phyloP scores from a whole-genome alignment of 768 basidiomycete genomes.

The Suillus fuscotomentosus region DNA sequence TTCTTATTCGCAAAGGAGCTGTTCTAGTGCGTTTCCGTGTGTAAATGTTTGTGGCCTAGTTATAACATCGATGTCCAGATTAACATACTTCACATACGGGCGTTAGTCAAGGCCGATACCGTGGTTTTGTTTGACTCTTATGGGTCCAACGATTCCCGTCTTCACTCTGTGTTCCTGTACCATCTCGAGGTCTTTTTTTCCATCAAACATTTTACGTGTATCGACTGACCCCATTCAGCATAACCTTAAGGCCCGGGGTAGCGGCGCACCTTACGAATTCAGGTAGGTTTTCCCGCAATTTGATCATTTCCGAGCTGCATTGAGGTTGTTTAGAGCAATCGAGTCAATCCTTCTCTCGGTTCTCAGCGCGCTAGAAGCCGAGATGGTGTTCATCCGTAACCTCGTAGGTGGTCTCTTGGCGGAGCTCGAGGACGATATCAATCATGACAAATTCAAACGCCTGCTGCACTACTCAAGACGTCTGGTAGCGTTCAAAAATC shows the following conservation, averaged over 20 bases:
- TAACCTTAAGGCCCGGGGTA: constrained; percentile 72
- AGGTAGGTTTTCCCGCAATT: constrained; percentile 45
- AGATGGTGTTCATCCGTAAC: constrained; percentile 92
- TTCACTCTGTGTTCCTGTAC: constrained; percentile 86
- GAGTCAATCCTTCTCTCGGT: constrained; percentile 93
- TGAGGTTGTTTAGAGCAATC: constrained; percentile 63
- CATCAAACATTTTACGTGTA: constrained; percentile 2
- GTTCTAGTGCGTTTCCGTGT: constrained; percentile 63
- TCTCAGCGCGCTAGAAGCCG: constrained; percentile 89
- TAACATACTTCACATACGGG: constrained; percentile 93
- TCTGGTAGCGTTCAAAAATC: constrained; percentile 85
- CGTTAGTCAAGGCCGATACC: constrained; percentile 89
- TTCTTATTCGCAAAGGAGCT: constrained; percentile 84
- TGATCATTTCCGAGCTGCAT: constrained; percentile 7
- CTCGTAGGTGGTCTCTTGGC: constrained; percentile 88
- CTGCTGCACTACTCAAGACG: constrained; percentile 90
- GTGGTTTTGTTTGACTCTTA: constrained; percentile 92
- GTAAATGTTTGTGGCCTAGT: constrained; percentile 4
- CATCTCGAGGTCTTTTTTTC: constrained; percentile 67
- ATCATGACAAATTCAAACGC: constrained; percentile 90
- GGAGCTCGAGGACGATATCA: constrained; percentile 93
- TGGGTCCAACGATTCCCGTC: constrained; percentile 80
- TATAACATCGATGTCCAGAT: constrained; percentile 45
- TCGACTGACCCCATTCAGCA: constrained; percentile 48
- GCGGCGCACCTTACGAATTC: constrained; percentile 84